Percentiles rank a stretch among this genome's conserved stretches.
phyloP scores from a whole-genome alignment of 345 rosid species.

The Microcos paniculata region DNA sequence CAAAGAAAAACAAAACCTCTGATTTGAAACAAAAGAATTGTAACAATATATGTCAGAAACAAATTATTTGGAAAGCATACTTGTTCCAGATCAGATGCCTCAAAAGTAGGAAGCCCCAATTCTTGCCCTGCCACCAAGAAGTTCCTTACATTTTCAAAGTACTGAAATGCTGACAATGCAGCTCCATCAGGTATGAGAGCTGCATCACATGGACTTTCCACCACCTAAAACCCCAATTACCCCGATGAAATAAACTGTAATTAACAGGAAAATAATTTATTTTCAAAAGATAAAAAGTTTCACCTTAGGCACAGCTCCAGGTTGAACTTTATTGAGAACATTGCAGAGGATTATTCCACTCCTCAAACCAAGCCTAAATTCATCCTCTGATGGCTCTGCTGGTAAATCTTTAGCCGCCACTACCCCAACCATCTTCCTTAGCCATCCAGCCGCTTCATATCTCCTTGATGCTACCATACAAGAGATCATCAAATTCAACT shows the following conservation, averaged over 20 bases:
- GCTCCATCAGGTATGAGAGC: constrained; percentile 78
- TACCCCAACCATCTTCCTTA: constrained; percentile 76
- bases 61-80: constrained; percentile 32
- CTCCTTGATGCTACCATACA: constrained; percentile 58
- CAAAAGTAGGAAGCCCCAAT: constrained; percentile 73
- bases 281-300: not conserved
- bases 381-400: constrained; percentile 84
- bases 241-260: constrained; percentile 7
- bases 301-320: constrained; percentile 82
- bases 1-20: not conserved
- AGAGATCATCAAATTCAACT: constrained; percentile 16
- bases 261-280: not conserved
- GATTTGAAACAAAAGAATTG: not conserved
- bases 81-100: constrained; percentile 92
- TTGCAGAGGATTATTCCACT: constrained; percentile 88
- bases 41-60: not conserved
- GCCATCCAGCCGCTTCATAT: constrained; percentile 79
- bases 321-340: constrained; percentile 72
- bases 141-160: constrained; percentile 87
- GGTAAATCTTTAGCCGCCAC: constrained; percentile 83
- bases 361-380: constrained; percentile 75
- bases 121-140: constrained; percentile 76
- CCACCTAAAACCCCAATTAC: constrained; percentile 44
- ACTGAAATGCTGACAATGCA: constrained; percentile 81
- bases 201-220: constrained; percentile 80